Evolutionary conservation across 495 filamentous ascomycete genomes (phyloP).

Genomic region (Trichocladium uniseriatum): DNA sequence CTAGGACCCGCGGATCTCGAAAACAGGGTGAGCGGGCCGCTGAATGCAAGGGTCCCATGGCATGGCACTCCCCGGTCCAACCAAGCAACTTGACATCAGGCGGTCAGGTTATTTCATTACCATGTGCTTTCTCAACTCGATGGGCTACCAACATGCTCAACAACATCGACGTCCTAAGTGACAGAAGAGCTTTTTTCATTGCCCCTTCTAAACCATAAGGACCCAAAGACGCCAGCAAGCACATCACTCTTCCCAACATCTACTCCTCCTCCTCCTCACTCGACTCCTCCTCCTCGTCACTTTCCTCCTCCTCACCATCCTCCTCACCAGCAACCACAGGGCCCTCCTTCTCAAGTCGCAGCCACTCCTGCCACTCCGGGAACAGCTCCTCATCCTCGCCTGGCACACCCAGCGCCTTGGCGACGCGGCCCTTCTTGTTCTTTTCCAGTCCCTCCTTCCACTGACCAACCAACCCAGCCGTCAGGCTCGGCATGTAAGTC

Average conservation of each 20-base stretch:
- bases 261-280: slow-evolving; percentile 3
- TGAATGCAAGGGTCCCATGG: no score
- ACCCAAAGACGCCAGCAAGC: not conserved
- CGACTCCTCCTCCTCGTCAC: slow-evolving; percentile 10
- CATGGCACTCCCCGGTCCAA: no score
- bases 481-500: slow-evolving; percentile 83
- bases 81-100: no score
- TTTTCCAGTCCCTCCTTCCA: slow-evolving; percentile 81
- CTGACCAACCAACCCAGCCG: slow-evolving; percentile 52
- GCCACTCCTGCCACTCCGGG: slow-evolving; percentile 88
- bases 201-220: no score
- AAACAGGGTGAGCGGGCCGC: no score
- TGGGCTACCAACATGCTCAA: no score
- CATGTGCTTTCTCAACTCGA: no score
- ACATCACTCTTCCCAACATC: slow-evolving; percentile 6
- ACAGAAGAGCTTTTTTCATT: no score
- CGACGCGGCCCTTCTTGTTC: slow-evolving; percentile 71
- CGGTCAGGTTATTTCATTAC: no score
- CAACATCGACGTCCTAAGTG: no score
- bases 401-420: slow-evolving; percentile 74
- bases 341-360: slow-evolving; percentile 68
- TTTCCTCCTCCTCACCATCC: slow-evolving; percentile 15
- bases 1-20: no score
- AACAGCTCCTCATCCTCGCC: slow-evolving; percentile 84
- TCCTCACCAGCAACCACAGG: slow-evolving; percentile 27